Conservation (phyloP, 495 filamentous ascomycete genomes). For the Daldinia decipiens region DNA sequence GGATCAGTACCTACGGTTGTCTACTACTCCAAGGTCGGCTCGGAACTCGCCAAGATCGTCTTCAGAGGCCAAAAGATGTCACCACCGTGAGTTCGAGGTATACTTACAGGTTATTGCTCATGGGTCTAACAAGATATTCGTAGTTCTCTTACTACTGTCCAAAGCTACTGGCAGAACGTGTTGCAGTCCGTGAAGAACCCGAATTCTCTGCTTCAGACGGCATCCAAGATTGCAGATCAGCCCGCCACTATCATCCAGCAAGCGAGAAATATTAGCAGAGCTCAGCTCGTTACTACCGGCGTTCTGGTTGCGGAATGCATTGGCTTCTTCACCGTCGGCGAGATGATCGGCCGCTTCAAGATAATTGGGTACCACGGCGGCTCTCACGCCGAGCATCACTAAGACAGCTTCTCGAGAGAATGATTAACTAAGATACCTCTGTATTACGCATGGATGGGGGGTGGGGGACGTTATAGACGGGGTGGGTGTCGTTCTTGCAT, state of each 20-base stretch:
- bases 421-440: conserved; percentile 36
- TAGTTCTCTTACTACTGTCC: conserved; percentile 82
- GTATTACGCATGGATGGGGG: conserved; percentile 45
- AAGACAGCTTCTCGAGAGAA: conserved; percentile 30
- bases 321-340: conserved; percentile 97
- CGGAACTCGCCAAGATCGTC: conserved; percentile 87
- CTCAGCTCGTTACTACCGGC: conserved; percentile 74
- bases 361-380: conserved; percentile 90
- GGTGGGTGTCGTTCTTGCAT: conserved; percentile 44
- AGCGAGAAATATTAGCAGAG: conserved; percentile 72
- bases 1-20: conserved; percentile 84
- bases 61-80: conserved; percentile 90
- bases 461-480: conserved; percentile 42
- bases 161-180: conserved; percentile 82
- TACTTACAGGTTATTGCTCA: neutral
- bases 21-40: conserved; percentile 89
- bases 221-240: conserved; percentile 46
- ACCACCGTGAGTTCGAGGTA: conserved; percentile 78
- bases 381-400: conserved; percentile 70
- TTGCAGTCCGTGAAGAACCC: conserved; percentile 76
- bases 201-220: conserved; percentile 52
- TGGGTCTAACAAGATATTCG: conserved; percentile 45
- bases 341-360: conserved; percentile 96
- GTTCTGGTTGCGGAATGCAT: conserved; percentile 86
- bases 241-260: conserved; percentile 65